Evolutionary conservation across 164 flowering plant genomes (phyloP).

Genomic region (Hamamelis virginiana): DNA sequence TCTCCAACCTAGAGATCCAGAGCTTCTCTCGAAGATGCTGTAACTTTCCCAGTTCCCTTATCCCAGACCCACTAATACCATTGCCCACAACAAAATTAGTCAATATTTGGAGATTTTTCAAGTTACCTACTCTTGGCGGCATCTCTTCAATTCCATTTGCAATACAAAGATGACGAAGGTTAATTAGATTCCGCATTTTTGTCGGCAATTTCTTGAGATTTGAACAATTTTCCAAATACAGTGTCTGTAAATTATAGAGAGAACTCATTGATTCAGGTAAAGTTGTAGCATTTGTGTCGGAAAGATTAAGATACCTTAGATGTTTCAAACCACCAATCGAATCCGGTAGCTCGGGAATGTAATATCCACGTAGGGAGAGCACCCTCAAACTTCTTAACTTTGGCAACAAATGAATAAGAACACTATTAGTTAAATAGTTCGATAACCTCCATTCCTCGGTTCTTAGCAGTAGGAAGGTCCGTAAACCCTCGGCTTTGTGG

Average conservation of each 20-base stretch:
- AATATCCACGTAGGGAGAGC: constrained; percentile 13
- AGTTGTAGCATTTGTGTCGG: not conserved
- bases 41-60: constrained; percentile 9
- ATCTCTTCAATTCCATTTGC: not conserved
- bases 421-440: not conserved
- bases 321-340: constrained; percentile 16
- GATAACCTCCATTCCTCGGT: too few species aligned
- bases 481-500: constrained; percentile 8
- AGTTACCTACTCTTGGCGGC: not conserved
- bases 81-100: constrained; percentile 2
- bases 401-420: constrained; percentile 14
- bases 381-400: constrained; percentile 13
- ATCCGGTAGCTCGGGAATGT: constrained; percentile 5
- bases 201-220: not conserved
- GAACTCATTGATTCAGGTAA: constrained; percentile 1
- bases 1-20: constrained; percentile 9
- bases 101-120: constrained; percentile 6
- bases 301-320: constrained; percentile 17
- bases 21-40: not conserved
- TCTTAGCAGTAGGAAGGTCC: constrained; percentile 25
- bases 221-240: not conserved
- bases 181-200: constrained; percentile 5
- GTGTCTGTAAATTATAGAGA: constrained; percentile 14
- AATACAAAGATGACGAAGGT: constrained; percentile 13
- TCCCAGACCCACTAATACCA: not conserved